These are phyloP conservation scores for Annulohypoxylon bovei DNA, from an alignment of 495 filamentous ascomycete genomes.

Conservation along the genomic window DNA sequence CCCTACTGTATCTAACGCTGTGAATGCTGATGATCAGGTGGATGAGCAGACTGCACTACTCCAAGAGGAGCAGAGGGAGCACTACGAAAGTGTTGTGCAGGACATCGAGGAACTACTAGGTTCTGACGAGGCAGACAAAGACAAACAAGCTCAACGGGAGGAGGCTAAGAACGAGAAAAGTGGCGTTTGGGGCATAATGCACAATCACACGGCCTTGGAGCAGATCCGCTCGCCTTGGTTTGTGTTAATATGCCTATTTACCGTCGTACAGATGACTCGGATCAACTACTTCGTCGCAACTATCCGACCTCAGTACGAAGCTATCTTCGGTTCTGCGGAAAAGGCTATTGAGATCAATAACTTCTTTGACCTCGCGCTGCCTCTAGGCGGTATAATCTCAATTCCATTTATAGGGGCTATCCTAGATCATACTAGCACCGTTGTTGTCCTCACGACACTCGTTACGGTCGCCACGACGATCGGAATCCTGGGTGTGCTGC, in stretches of 20 bases:
- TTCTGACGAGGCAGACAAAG: constrained; percentile 63
- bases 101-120: constrained; percentile 81
- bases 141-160: constrained; percentile 61
- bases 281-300: constrained; percentile 99
- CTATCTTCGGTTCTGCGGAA: constrained; percentile 69
- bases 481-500: constrained; percentile 80
- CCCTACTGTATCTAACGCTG: constrained; percentile 27
- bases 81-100: constrained; percentile 72
- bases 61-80: constrained; percentile 69
- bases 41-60: constrained; percentile 69
- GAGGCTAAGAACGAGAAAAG: constrained; percentile 68
- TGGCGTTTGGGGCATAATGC: constrained; percentile 91
- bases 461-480: constrained; percentile 78
- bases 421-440: constrained; percentile 80
- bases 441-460: constrained; percentile 77
- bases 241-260: constrained; percentile 84
- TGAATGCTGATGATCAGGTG: constrained; percentile 66
- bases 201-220: constrained; percentile 72
- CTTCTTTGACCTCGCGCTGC: constrained; percentile 89
- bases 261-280: constrained; percentile 88
- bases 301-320: constrained; percentile 83
- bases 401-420: constrained; percentile 89
- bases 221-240: constrained; percentile 92
- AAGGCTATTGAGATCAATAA: constrained; percentile 77
- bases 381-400: constrained; percentile 82